A percentile compares a stretch with the other conserved stretches of the same genome.
Evolutionary conservation across 2,329 filamentous ascomycete genomes (phyloP).

Genomic region (Colletotrichum zoysiae): DNA sequence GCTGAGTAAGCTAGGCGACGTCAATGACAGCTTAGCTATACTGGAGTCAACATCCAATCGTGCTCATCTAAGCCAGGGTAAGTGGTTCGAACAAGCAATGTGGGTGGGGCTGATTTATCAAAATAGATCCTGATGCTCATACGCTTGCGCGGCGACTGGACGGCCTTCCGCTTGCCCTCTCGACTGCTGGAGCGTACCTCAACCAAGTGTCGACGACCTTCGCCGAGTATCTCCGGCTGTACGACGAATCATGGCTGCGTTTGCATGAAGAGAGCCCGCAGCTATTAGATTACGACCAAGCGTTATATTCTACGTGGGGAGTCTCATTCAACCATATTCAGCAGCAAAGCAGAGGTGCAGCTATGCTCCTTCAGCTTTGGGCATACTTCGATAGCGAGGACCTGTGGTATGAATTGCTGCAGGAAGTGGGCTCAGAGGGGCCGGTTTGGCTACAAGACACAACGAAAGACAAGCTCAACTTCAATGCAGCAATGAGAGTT

Average conservation of each 20-base stretch:
- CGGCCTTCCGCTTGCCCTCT: slow-evolving; percentile 60
- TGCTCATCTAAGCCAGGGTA: slow-evolving; percentile 46
- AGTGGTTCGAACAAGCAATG: slow-evolving; percentile 14
- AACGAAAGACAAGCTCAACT: slow-evolving; percentile 43
- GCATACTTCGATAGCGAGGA: slow-evolving; percentile 59
- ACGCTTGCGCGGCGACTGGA: slow-evolving; percentile 53
- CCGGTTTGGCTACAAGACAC: slow-evolving; percentile 46
- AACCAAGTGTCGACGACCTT: slow-evolving; percentile 51
- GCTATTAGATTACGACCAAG: slow-evolving; percentile 49
- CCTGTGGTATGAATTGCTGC: slow-evolving; percentile 59
- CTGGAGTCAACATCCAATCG: slow-evolving; percentile 48
- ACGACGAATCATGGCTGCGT: slow-evolving; percentile 53
- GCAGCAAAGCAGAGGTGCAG: slow-evolving; percentile 46
- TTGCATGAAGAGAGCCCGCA: slow-evolving; percentile 50
- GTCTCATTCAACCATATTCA: slow-evolving; percentile 54
- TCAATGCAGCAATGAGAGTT: slow-evolving; percentile 47
- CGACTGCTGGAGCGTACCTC: slow-evolving; percentile 60
- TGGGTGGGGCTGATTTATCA: not conserved
- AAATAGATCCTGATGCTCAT: slow-evolving; percentile 48
- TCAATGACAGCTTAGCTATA: slow-evolving; percentile 49
- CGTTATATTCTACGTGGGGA: slow-evolving; percentile 55
- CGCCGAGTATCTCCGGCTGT: slow-evolving; percentile 55
- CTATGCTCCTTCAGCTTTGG: slow-evolving; percentile 55
- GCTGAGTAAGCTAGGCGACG: slow-evolving; percentile 50
- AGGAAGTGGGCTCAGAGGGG: slow-evolving; percentile 31